Conservation (phyloP, 73 alveolate genomes). For the Symbiodinium natans region DNA sequence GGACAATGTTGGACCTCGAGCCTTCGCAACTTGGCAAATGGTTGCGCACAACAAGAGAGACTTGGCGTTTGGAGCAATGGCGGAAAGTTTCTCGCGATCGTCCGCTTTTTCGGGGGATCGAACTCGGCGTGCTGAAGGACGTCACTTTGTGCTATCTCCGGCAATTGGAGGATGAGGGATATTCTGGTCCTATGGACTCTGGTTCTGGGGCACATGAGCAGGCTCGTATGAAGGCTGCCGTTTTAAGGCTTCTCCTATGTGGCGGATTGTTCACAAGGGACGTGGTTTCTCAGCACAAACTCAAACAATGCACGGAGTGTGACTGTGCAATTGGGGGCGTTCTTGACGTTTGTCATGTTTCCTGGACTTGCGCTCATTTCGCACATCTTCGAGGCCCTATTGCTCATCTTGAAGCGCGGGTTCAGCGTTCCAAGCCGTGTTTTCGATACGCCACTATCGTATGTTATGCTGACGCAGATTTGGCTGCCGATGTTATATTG, state of each 20-base stretch:
- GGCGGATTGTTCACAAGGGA: slow-evolving; percentile 12
- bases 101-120: neutral
- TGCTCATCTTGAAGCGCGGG: neutral
- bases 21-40: neutral
- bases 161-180: neutral
- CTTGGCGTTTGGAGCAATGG: neutral
- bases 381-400: neutral
- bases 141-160: neutral
- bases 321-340: neutral
- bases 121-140: neutral
- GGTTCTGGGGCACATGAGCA: neutral
- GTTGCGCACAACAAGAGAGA: neutral
- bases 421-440: neutral
- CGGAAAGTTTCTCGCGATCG: neutral
- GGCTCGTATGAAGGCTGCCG: neutral
- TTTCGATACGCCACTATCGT: neutral
- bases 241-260: neutral
- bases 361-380: slow-evolving; percentile 12
- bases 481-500: neutral
- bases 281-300: neutral
- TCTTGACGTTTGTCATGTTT: neutral
- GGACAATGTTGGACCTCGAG: neutral
- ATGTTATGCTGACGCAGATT: neutral
- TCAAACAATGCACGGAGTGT: neutral
- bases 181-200: neutral